Conservation (phyloP, 306 rosid genomes). For the Cicer arietinum region DNA sequence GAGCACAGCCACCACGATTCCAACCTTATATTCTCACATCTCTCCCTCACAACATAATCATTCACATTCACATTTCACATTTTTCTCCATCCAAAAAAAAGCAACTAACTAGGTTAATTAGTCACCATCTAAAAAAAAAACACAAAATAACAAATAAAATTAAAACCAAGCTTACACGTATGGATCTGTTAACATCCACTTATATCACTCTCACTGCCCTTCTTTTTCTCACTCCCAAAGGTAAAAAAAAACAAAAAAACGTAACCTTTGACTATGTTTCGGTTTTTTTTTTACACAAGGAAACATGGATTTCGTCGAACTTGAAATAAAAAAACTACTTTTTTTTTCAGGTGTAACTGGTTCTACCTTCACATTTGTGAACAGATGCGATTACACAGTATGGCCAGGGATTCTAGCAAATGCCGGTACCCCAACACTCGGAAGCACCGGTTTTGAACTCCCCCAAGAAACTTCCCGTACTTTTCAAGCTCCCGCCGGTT, state of each 20-base stretch:
- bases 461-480: slow-evolving; percentile 69
- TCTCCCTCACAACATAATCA: not conserved
- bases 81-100: not conserved
- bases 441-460: slow-evolving; percentile 89
- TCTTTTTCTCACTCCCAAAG: slow-evolving; percentile 49
- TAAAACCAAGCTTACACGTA: not conserved
- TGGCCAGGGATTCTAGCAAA: slow-evolving; percentile 97
- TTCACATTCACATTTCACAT: slow-evolving; percentile 1
- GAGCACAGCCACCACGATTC: too few species aligned
- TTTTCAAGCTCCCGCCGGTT: slow-evolving; percentile 85
- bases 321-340: not conserved
- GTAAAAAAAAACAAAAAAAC: slow-evolving; percentile 46
- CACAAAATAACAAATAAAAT: not conserved
- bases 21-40: not conserved
- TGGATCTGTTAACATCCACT: slow-evolving; percentile 44
- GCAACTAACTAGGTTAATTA: not conserved
- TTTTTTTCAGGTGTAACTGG: slow-evolving; percentile 50
- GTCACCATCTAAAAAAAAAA: not conserved
- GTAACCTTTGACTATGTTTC: not conserved
- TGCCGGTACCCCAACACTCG: slow-evolving; percentile 76
- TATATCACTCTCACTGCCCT: slow-evolving; percentile 45
- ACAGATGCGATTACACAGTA: slow-evolving; percentile 80
- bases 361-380: slow-evolving; percentile 80
- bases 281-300: not conserved
- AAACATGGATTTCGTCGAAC: not conserved